Conservation (phyloP, 306 rosid species). For the Cucurbita argyrosperma region DNA sequence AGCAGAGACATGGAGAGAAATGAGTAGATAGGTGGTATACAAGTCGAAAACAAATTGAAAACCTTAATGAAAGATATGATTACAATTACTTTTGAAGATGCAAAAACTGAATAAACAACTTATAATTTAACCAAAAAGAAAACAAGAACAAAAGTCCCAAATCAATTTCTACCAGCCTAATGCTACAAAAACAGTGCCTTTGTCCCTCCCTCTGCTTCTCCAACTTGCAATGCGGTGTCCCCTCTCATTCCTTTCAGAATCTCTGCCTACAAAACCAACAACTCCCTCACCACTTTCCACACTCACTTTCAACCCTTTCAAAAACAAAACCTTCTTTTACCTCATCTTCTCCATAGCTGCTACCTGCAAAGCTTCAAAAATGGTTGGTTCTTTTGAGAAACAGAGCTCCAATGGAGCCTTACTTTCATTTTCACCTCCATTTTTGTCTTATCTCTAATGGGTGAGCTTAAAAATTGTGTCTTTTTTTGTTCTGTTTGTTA, state of each 20-base stretch:
- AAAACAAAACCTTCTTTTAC: no score
- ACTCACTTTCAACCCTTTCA: background rate
- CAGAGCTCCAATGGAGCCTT: background rate
- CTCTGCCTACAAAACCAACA: constrained; percentile 44
- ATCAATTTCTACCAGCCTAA: constrained; percentile 27
- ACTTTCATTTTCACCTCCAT: background rate
- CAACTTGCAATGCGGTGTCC: constrained; percentile 23
- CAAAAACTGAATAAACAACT: background rate
- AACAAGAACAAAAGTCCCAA: constrained; percentile 11
- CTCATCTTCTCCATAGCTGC: background rate
- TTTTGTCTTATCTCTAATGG: background rate
- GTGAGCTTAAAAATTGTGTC: background rate
- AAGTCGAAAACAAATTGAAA: no score
- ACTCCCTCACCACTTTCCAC: constrained; percentile 10
- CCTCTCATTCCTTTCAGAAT: constrained; percentile 3
- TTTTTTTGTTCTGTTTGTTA: constrained; percentile 2
- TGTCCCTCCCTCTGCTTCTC: background rate
- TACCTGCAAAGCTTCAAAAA: background rate
- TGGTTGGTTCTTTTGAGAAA: background rate
- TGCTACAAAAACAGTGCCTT: constrained; percentile 19
- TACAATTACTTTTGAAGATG: background rate
- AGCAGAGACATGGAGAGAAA: no score
- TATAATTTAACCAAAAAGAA: background rate
- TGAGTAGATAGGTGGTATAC: no score
- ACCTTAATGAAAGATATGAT: no score